These are phyloP conservation scores for Pseudogymnoascus sp. DNA, from an alignment of 2,329 filamentous ascomycete species.

Conservation along the genomic window DNA sequence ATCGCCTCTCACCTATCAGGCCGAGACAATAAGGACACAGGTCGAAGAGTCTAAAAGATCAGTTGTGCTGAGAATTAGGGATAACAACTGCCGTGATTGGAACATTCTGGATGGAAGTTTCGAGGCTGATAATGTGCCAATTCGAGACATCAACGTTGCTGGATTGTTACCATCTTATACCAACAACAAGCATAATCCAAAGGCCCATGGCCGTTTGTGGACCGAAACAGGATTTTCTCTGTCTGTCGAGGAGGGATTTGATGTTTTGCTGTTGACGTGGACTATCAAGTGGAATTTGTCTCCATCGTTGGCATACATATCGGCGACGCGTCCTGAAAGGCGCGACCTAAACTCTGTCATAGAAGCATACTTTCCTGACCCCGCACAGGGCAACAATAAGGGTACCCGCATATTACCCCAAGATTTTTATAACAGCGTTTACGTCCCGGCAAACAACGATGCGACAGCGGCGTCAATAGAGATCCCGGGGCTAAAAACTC, in stretches of 20 bases:
- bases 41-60: not conserved
- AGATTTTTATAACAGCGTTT: conserved; percentile 64
- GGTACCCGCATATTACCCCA: conserved; percentile 34
- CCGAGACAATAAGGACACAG: not conserved
- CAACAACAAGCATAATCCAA: conserved; percentile 19
- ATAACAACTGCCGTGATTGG: not conserved
- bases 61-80: not conserved
- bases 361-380: conserved; percentile 24
- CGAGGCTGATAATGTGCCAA: conserved; percentile 10
- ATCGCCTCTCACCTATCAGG: conserved; percentile 17
- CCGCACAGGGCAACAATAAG: conserved; percentile 20
- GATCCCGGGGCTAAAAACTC: conserved; percentile 40
- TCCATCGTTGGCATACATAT: conserved; percentile 19
- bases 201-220: conserved; percentile 23
- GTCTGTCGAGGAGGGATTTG: conserved; percentile 15
- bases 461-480: conserved; percentile 32
- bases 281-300: conserved; percentile 27
- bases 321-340: conserved; percentile 15
- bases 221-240: conserved; percentile 23
- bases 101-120: conserved; percentile 18
- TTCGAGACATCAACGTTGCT: conserved; percentile 22
- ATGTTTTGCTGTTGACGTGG: conserved; percentile 22
- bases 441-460: conserved; percentile 48
- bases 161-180: conserved; percentile 19
- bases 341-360: conserved; percentile 23